Evolutionary conservation across 192 early-diverging fungal species (phyloP).

Genomic region (Geranomyces variabilis): DNA sequence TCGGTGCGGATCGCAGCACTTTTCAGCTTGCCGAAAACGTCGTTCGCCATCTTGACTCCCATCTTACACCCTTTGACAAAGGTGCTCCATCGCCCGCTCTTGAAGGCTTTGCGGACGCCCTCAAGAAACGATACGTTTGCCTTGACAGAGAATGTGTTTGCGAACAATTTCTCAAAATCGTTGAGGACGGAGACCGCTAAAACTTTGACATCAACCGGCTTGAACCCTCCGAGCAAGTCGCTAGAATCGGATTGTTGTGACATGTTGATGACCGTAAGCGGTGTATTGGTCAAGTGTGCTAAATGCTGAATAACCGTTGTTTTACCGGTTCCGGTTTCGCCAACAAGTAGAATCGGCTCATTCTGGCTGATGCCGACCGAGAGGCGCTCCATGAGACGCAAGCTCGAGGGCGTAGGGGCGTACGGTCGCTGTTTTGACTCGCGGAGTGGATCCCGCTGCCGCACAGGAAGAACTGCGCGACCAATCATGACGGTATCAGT

Average conservation of each 20-base stretch:
- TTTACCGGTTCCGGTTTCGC: conserved; percentile 98
- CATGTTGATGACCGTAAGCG: conserved; percentile 92
- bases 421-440: conserved; percentile 55
- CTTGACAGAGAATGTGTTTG: conserved; percentile 81
- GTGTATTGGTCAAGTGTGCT: conserved; percentile 71
- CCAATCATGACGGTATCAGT: conserved; percentile 44
- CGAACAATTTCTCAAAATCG: conserved; percentile 85
- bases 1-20: not conserved
- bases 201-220: conserved; percentile 84
- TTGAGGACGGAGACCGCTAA: conserved; percentile 81
- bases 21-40: conserved; percentile 45
- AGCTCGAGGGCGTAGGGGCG: conserved; percentile 82
- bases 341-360: conserved; percentile 89
- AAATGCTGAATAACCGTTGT: conserved; percentile 94
- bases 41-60: conserved; percentile 78
- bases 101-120: conserved; percentile 69
- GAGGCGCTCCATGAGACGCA: conserved; percentile 82
- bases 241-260: conserved; percentile 94
- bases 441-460: conserved; percentile 44
- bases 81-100: conserved; percentile 81
- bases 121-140: conserved; percentile 88
- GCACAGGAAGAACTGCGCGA: conserved; percentile 44
- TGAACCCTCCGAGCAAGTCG: conserved; percentile 96
- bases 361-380: conserved; percentile 77
- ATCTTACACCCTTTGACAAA: conserved; percentile 75